phyloP scores from a whole-genome alignment of 495 filamentous ascomycete species.

The Pyrenula aspistea region DNA sequence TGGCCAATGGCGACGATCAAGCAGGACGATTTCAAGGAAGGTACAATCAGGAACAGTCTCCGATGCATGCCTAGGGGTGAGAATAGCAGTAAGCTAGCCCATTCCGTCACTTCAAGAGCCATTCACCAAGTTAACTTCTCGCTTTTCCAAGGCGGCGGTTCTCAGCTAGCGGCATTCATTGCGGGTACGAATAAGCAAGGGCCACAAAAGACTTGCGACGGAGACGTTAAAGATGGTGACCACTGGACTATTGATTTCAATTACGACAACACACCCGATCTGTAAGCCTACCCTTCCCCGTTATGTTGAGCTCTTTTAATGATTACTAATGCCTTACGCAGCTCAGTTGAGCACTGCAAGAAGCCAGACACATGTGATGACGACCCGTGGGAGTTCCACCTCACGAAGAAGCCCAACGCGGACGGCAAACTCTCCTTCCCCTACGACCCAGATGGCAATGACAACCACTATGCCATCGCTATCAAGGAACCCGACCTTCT shows the following conservation, averaged over 20 bases:
- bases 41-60: constrained; percentile 2
- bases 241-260: constrained; percentile 3
- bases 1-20: background rate
- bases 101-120: background rate
- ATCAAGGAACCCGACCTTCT: constrained; percentile 1
- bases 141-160: background rate
- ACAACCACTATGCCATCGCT: constrained; percentile 2
- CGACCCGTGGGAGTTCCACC: background rate
- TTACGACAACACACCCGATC: background rate
- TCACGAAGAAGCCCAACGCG: background rate
- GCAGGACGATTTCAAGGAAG: constrained; percentile 2
- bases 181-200: background rate
- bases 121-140: background rate
- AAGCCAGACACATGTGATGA: background rate
- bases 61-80: constrained; percentile 1
- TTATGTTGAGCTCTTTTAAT: background rate
- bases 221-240: constrained; percentile 1
- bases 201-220: background rate
- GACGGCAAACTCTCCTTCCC: background rate
- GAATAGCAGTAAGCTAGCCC: constrained; percentile 1
- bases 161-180: background rate
- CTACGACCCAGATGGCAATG: background rate
- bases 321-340: background rate
- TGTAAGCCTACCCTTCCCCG: background rate
- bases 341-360: background rate